Evolutionary conservation across 371 early-diverging fungal species (phyloP), one percentile per base, ranked within the genome.

Genomic region (Actinomortierella ambigua): DNA sequence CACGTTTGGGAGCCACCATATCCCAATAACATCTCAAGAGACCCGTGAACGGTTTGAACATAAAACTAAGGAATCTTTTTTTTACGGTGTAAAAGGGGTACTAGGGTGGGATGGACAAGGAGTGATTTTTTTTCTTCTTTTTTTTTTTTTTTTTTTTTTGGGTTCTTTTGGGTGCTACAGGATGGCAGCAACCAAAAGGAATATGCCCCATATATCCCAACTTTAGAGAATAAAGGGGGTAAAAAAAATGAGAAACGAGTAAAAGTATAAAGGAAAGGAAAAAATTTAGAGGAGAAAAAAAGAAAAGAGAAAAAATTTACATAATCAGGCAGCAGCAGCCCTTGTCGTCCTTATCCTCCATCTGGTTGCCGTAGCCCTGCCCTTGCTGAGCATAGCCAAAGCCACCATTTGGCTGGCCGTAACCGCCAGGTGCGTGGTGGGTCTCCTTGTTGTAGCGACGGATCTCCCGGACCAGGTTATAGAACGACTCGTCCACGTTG

Each of bases 401-500:
- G 24, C 59, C 63, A 11, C 69, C 78, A 29, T 59, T 68, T 63
- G 57, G 60, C 28, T 57, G 64, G 51, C 51, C 59, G 34, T 34
- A 34, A 34, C 34, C 34, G 34, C 34, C 34, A 34, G 34, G 34
- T 47, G 69, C 61, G 52, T 64, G 65, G 63, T 79, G 69, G 26
- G 66, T 68, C 65, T 88, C 89, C 79, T 85, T 87, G 70, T 88
- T 86, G 77, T 85, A 85, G 65, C 86, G 83, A 56, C 90, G 82
- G 52, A 97, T 94, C 61, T 92, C 92, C 39, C 93, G 87, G 13
- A 98, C 95, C 26, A 99, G 85, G 39, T 85, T 84, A 67, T 89
- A 92, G 82, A 96, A 99, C 11, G 93, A 87, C 55, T 95, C 95
- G 46, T 95, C 91, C 49, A 98, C 97, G 77, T 96, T 95, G 57